Evolutionary conservation across 768 basidiomycete genomes (phyloP), one percentile per base, ranked within the genome.

Genomic region (Kwoniella heveanensis): DNA sequence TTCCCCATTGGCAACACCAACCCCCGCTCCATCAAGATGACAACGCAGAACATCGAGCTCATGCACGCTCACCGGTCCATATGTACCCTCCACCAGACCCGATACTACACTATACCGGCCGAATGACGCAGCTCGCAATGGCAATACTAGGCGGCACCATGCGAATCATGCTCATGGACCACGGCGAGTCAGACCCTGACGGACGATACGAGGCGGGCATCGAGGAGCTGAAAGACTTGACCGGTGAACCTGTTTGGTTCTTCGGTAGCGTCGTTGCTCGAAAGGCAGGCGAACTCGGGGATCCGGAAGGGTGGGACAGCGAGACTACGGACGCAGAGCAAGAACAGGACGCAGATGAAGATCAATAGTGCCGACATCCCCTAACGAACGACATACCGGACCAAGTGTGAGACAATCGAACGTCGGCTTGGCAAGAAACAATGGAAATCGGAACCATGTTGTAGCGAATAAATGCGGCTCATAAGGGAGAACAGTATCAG

Each of bases 91-190:
- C 5, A n/a, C 21, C 22, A 58, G 57, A 58, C 19, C 57, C 57
- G 9, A 36, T 58, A 49, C 47, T 58, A 19, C 27, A 58, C 4
- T 58, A 58, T 21, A 58, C 57, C 17, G 57, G 57, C 26, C 57
- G 49, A 17, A 58, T 58, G 57, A 58, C 57, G 1, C 13, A 48
- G 36, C 17, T 58, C 10, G 57, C 57, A 15, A 58, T 58, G 57
- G 57, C 57, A 7, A 58, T 58, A 24, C 48, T 58, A 49, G 57
- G 57, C 27, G 57, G 57, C 21, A 58, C 57, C 3, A 58, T 58
- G 5, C 46, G 57, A 32, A 26, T 58, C 4, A 58, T 58, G 57
- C 32, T 58, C 8, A 17, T 58, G n/a, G 57, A 58, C 26, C 57
- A 58, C 37, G 57, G 57, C n/a, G 57, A 58, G 29, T 26, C 57